Percentiles rank a stretch among this genome's conserved stretches.
Conservation (phyloP, 192 early-diverging fungal species). For the Coemansia sp. region DNA sequence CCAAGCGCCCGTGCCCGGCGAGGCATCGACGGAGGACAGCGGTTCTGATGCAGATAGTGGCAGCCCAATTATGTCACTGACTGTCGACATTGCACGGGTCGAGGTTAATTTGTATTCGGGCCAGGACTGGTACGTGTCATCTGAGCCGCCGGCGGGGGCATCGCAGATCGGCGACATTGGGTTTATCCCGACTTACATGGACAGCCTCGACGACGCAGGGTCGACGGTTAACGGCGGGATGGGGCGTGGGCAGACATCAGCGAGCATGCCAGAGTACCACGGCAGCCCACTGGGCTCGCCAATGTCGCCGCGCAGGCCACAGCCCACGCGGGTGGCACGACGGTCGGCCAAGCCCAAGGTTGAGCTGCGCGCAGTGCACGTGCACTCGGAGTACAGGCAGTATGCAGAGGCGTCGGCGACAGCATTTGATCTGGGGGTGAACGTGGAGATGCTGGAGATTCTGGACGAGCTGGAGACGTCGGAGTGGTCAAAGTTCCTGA, state of each 20-base stretch:
- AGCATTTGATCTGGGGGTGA: slow-evolving; percentile 39
- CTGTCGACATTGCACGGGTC: slow-evolving; percentile 35
- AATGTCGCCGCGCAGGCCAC: slow-evolving; percentile 10
- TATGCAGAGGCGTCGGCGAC: slow-evolving; percentile 34
- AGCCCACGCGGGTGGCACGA: slow-evolving; percentile 5
- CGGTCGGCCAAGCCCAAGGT: slow-evolving; percentile 47
- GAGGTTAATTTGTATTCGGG: slow-evolving; percentile 47
- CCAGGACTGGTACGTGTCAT: slow-evolving; percentile 42
- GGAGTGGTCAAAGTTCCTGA: slow-evolving; percentile 54
- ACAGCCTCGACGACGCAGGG: slow-evolving; percentile 21
- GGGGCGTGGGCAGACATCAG: slow-evolving; percentile 15
- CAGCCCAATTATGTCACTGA: slow-evolving; percentile 16
- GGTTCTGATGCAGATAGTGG: slow-evolving; percentile 7
- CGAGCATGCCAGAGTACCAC: slow-evolving; percentile 42
- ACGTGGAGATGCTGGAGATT: slow-evolving; percentile 44
- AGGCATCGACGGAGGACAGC: slow-evolving; percentile 2
- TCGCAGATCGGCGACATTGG: slow-evolving; percentile 12
- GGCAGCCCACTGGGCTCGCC: slow-evolving; percentile 23
- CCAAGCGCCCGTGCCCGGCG: slow-evolving; percentile 25
- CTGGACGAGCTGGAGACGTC: slow-evolving; percentile 50
- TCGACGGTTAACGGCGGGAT: not conserved
- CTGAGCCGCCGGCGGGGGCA: slow-evolving; percentile 7
- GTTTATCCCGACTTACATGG: slow-evolving; percentile 41
- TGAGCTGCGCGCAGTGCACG: slow-evolving; percentile 37
- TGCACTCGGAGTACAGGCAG: slow-evolving; percentile 45